Evolutionary conservation across 257 asterid species (phyloP), one percentile per base, ranked within the genome.

Genomic region (Mentha longifolia): DNA sequence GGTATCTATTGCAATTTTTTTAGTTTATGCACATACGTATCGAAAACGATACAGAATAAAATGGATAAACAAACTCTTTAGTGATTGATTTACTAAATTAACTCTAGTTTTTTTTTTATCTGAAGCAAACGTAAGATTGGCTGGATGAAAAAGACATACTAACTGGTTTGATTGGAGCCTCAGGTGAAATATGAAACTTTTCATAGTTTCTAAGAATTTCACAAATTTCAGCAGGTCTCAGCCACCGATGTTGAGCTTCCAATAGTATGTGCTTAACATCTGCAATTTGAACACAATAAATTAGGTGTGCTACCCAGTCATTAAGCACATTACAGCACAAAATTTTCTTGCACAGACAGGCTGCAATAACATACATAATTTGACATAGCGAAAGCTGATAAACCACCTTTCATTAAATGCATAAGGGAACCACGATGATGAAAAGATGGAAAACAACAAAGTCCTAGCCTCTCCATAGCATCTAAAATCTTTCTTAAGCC

Each of bases 141-240:
- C 7, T 20, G 61, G 61, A 74, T 74, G 82, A 77, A 73, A 67
- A 79, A 65, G 73, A 83, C 98, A 35, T 90, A 93, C 98, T 93
- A 68, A 86, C 81, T 83, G 98, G 98, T 82, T 86, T 91, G 61
- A 41, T 70, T 61, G 97, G 97, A 74, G 98, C 89, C 86, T 93
- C 96, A 2, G 92, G 84, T 45, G 94, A 83, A 65, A 93, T 86
- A 49, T 80, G 83, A 65, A 90, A 91, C 87, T 87, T 88, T 54
- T 72, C 79, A 66, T 82, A 81, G 86, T 87, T 89, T 76, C 87
- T 78, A 45, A 93, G 74, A 46, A 93, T 91, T 81, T 93, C 98
- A 87, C 88, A 85, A 75, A 91, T 86, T 82, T 93, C 98, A 68
- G 98, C 93, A 58, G 98, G 97, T 79, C 98, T 85, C 81, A 93